A percentile compares a stretch with the other conserved stretches of the same genome.
Conservation (phyloP, 2,329 filamentous ascomycete genomes). For the Fusarium sp. region DNA sequence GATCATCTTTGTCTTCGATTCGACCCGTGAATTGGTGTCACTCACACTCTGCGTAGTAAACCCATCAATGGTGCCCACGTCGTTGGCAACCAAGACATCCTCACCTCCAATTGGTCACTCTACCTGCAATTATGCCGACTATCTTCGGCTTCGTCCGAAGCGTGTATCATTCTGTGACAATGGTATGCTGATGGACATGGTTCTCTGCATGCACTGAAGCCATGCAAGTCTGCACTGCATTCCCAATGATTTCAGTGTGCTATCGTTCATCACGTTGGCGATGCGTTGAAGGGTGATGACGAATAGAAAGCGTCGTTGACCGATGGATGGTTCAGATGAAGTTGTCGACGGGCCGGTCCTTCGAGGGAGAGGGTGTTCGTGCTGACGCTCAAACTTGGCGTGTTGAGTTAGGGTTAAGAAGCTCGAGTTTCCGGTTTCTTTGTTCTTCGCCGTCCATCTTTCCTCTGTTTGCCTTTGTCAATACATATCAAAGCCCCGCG, state of each 20-base stretch:
- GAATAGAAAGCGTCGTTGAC: conserved; percentile 3
- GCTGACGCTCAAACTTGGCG: conserved; percentile 22
- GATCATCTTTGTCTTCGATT: not conserved
- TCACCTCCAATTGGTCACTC: conserved; percentile 14
- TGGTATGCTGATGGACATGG: not conserved
- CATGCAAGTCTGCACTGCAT: conserved; percentile 31
- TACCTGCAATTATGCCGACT: not conserved
- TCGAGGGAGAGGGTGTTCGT: not conserved
- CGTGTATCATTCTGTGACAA: conserved; percentile 9
- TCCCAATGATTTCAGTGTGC: conserved; percentile 19
- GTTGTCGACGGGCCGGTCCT: conserved; percentile 10
- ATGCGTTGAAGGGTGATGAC: conserved; percentile 5
- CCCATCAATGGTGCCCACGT: conserved; percentile 6
- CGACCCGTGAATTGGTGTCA: conserved; percentile 7
- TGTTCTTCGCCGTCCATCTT: not conserved
- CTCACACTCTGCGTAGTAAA: conserved; percentile 1
- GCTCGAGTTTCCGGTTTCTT: conserved; percentile 10
- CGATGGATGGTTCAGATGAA: not conserved
- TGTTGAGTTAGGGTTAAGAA: conserved; percentile 22
- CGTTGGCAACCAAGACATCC: conserved; percentile 10
- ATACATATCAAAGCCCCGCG: not conserved
- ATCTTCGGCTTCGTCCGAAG: conserved; percentile 29
- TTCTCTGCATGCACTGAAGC: conserved; percentile 16
- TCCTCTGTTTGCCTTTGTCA: not conserved
- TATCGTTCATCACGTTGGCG: conserved; percentile 21